A percentile compares a stretch with the other conserved stretches of the same genome.
phyloP scores from a whole-genome alignment of 305 asterid species.

The Petunia hybrid region DNA sequence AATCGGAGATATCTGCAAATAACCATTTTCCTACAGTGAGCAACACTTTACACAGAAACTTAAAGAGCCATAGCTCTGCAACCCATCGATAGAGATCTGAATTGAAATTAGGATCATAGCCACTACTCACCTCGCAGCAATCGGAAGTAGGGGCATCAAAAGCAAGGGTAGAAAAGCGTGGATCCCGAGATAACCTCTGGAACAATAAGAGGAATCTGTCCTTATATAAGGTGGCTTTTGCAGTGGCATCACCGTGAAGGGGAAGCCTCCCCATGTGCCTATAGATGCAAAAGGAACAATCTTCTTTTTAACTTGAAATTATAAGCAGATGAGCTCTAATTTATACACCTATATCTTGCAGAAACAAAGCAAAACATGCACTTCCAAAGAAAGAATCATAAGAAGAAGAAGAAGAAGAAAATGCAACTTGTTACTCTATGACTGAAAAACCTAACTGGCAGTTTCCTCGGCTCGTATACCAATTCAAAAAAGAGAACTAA shows the following conservation, averaged over 20 bases:
- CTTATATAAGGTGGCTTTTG: conserved; percentile 76
- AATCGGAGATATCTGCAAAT: conserved; percentile 81
- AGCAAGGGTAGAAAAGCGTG: conserved; percentile 75
- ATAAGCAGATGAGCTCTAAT: neutral
- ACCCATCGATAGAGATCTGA: conserved; percentile 15
- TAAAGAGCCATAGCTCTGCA: conserved; percentile 4
- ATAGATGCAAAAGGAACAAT: conserved; percentile 26
- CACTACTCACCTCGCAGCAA: conserved; percentile 74
- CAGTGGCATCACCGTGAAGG: conserved; percentile 87
- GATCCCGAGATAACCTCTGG: conserved; percentile 89
- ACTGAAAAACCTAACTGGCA: neutral
- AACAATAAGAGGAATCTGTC: conserved; percentile 83
- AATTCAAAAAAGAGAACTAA: conserved; percentile 17
- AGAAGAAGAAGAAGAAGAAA: too few relatives aligned
- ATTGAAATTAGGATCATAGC: neutral
- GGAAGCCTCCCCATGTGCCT: conserved; percentile 74
- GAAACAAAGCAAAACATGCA: neutral
- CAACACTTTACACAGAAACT: neutral
- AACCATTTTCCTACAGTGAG: conserved; percentile 23
- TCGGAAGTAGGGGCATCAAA: conserved; percentile 71
- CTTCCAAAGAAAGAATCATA: neutral
- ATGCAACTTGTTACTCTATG: neutral
- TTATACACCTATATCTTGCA: neutral
- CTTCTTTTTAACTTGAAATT: neutral
- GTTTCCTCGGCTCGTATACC: neutral